Percentiles rank a stretch among this genome's conserved stretches.
Conservation (phyloP, 2,329 filamentous ascomycete species). For the Setomelanomma holmii region DNA sequence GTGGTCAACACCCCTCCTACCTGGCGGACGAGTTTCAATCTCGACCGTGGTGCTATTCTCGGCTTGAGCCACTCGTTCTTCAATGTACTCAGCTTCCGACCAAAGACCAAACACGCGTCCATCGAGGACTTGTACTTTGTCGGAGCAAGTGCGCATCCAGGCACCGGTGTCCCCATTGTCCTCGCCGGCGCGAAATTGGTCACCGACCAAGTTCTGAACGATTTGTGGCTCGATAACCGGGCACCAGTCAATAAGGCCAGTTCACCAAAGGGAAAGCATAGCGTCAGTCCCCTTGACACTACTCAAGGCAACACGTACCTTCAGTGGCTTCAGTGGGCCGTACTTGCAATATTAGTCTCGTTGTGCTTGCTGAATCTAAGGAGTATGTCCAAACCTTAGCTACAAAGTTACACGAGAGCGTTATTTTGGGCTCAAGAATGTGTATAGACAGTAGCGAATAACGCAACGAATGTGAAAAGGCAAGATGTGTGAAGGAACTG, state of each 20-base stretch:
- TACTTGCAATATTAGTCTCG: too few relatives aligned
- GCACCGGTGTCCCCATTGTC: constrained; percentile 77
- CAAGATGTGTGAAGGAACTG: too few relatives aligned
- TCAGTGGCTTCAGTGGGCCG: constrained; percentile 26
- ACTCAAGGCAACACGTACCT: constrained; percentile 17
- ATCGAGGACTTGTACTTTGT: constrained; percentile 71
- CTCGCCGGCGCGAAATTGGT: constrained; percentile 72
- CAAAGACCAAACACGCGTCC: constrained; percentile 61
- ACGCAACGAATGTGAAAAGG: too few relatives aligned
- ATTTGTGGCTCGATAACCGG: constrained; percentile 23
- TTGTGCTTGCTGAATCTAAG: too few relatives aligned
- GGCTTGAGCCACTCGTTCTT: constrained; percentile 77
- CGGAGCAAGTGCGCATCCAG: constrained; percentile 76
- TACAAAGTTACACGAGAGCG: too few relatives aligned
- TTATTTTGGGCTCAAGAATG: too few relatives aligned
- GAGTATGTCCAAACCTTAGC: too few relatives aligned
- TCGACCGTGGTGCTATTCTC: constrained; percentile 76
- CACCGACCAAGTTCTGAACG: constrained; percentile 59
- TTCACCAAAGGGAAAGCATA: constrained; percentile 1
- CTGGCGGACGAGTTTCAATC: constrained; percentile 74
- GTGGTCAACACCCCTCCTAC: constrained; percentile 69
- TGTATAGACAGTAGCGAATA: too few relatives aligned
- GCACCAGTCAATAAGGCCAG: constrained; percentile 49
- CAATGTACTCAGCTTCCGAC: constrained; percentile 73
- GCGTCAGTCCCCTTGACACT: constrained; percentile 22